Percentiles rank a stretch among this genome's conserved stretches.
These are phyloP conservation scores for Colletotrichum higginsianum DNA, from an alignment of 2,329 filamentous ascomycete species.

Conservation along the genomic window DNA sequence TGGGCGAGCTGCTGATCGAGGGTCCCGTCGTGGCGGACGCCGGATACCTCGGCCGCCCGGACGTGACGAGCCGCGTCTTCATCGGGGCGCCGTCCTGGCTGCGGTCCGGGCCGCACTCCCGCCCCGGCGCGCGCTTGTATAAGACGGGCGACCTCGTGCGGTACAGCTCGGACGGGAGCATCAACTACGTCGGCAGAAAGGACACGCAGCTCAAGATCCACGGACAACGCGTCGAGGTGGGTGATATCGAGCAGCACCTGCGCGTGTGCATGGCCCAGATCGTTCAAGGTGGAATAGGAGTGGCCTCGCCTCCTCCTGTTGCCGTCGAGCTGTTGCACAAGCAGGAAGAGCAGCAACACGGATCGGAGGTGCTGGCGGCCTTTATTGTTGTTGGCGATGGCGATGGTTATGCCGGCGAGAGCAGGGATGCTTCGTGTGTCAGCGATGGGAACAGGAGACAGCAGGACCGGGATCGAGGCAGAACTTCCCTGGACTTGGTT, in stretches of 20 bases:
- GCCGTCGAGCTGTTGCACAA: background rate
- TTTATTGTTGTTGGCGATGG: slow-evolving; percentile 47
- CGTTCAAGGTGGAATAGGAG: slow-evolving; percentile 31
- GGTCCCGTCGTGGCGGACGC: background rate
- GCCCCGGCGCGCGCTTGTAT: slow-evolving; percentile 47
- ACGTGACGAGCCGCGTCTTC: background rate
- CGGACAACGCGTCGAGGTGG: slow-evolving; percentile 61
- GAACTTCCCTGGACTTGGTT: background rate
- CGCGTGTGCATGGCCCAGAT: slow-evolving; percentile 34
- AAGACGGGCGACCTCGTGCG: slow-evolving; percentile 58
- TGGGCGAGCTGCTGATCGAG: slow-evolving; percentile 5
- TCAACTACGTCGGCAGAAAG: slow-evolving; percentile 56
- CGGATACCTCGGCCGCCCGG: background rate
- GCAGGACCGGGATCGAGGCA: background rate
- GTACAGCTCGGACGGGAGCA: slow-evolving; percentile 50
- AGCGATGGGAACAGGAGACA: background rate
- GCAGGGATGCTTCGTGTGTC: too few relatives aligned
- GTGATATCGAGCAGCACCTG: slow-evolving; percentile 52
- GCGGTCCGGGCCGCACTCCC: background rate
- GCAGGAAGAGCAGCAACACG: background rate
- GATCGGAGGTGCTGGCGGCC: slow-evolving; percentile 47
- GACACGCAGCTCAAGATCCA: slow-evolving; percentile 63
- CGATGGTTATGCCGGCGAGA: too few relatives aligned
- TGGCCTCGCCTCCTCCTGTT: slow-evolving; percentile 44
- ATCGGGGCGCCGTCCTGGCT: background rate